These are phyloP conservation scores for Pseudomonodictys pantanalensis DNA, from an alignment of 495 filamentous ascomycete genomes.

Conservation along the genomic window DNA sequence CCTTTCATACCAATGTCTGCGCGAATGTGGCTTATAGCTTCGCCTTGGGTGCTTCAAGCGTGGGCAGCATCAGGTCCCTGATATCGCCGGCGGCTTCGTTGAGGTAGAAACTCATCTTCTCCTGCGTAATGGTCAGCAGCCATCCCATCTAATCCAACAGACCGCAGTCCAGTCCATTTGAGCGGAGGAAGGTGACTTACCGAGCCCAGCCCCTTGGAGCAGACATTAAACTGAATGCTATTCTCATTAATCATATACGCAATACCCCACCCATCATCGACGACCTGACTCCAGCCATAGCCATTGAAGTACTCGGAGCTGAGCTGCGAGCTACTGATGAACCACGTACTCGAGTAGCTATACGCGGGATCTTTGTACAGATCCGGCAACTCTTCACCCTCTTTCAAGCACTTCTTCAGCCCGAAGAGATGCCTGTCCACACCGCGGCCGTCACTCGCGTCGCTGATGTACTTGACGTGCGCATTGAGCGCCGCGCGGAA, in stretches of 20 bases:
- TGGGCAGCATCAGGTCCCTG: conserved; percentile 81
- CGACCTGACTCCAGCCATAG: conserved; percentile 98
- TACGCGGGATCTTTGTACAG: conserved; percentile 86
- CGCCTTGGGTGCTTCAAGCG: conserved; percentile 77
- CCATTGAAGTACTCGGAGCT: conserved; percentile 98
- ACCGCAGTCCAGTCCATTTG: too few species aligned
- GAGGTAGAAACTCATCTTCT: conserved; percentile 92
- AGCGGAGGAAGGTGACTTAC: conserved; percentile 19
- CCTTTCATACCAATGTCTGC: not conserved
- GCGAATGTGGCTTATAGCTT: conserved; percentile 62
- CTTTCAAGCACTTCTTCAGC: conserved; percentile 82
- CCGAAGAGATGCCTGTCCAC: conserved; percentile 97
- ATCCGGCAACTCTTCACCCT: conserved; percentile 76
- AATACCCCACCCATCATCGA: conserved; percentile 94
- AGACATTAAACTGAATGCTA: conserved; percentile 97
- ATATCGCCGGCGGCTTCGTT: conserved; percentile 91
- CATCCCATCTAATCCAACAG: not conserved
- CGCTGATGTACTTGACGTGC: conserved; percentile 85
- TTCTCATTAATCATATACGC: conserved; percentile 99
- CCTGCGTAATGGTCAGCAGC: conserved; percentile 34
- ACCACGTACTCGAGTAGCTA: conserved; percentile 84
- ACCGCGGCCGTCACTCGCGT: conserved; percentile 86
- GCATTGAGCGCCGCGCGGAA: conserved; percentile 78
- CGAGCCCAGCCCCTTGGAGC: conserved; percentile 85
- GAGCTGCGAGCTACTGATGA: conserved; percentile 80